Evolutionary conservation across 495 filamentous ascomycete genomes (phyloP).

Genomic region (Daldinia concentrica): DNA sequence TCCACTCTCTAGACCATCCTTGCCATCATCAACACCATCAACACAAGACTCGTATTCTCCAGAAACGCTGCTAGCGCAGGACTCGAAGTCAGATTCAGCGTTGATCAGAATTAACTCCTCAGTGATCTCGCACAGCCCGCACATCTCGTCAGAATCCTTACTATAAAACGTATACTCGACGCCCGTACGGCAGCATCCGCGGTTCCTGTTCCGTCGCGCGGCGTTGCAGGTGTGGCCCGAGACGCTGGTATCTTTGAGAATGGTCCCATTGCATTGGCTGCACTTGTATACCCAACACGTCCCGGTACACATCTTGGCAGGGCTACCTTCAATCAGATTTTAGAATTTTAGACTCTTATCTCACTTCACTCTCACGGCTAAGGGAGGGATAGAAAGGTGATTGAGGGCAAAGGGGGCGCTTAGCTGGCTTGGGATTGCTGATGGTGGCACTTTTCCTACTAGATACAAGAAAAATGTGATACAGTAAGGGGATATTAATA

Average conservation of each 20-base stretch:
- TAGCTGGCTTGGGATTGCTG: not conserved
- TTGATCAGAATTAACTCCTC: not conserved
- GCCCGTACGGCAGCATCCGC: constrained; percentile 37
- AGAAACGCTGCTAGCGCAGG: not conserved
- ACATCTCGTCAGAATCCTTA: constrained; percentile 19
- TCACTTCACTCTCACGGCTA: not conserved
- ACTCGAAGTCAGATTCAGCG: constrained; percentile 18
- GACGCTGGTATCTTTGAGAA: constrained; percentile 14
- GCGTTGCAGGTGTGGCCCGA: constrained; percentile 35
- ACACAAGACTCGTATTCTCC: not conserved
- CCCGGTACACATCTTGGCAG: constrained; percentile 37
- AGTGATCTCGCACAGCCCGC: constrained; percentile 36
- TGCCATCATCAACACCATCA: not conserved
- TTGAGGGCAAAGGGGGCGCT: not conserved
- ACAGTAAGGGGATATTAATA: not conserved
- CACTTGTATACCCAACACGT: constrained; percentile 25
- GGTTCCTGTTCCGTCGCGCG: constrained; percentile 8
- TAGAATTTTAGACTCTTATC: not conserved
- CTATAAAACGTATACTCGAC: constrained; percentile 28
- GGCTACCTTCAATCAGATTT: too few species aligned
- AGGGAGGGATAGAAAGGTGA: not conserved
- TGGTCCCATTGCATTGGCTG: constrained; percentile 8
- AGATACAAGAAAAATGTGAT: not conserved
- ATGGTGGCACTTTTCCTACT: not conserved
- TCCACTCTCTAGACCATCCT: not conserved